phyloP scores from a whole-genome alignment of 2,329 filamentous ascomycete species.

The Venturia oleaginea region DNA sequence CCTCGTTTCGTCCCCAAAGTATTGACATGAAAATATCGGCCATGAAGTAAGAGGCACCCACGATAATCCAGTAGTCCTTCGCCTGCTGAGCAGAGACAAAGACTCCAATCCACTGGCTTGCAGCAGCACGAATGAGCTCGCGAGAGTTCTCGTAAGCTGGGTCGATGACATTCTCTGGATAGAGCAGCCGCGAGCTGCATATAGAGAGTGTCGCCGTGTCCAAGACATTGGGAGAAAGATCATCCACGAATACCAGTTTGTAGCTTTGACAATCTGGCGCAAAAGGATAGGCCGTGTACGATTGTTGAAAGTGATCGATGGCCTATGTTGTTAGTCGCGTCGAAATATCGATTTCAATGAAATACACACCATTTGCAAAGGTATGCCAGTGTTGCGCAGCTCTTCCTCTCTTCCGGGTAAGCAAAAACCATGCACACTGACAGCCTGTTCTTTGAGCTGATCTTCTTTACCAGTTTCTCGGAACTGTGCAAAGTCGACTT shows the following conservation, averaged over 20 bases:
- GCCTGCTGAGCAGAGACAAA: constrained; percentile 78
- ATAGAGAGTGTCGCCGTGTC: constrained; percentile 77
- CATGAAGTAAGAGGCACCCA: constrained; percentile 90
- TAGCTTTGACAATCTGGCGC: constrained; percentile 53
- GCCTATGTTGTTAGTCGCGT: constrained; percentile 38
- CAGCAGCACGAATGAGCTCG: constrained; percentile 71
- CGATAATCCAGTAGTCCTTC: constrained; percentile 77
- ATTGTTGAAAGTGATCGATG: constrained; percentile 83
- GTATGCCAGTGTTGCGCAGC: constrained; percentile 76
- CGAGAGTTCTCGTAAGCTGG: constrained; percentile 73
- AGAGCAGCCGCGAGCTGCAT: constrained; percentile 78
- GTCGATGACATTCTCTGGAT: constrained; percentile 77
- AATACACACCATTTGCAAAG: constrained; percentile 51
- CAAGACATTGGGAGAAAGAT: constrained; percentile 65
- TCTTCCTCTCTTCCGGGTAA: constrained; percentile 74
- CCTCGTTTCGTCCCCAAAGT: constrained; percentile 90
- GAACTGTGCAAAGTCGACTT: constrained; percentile 81
- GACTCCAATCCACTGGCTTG: constrained; percentile 90
- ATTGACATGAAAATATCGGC: constrained; percentile 86
- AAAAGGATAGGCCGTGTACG: constrained; percentile 85
- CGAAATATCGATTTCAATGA: not conserved
- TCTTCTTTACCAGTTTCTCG: constrained; percentile 87
- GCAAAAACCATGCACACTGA: constrained; percentile 87
- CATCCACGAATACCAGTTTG: constrained; percentile 90
- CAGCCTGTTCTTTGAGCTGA: constrained; percentile 76